Percentiles rank a stretch among this genome's conserved stretches.
These are phyloP conservation scores for Penicillium sp. DNA, from an alignment of 2,329 filamentous ascomycete genomes.

Conservation along the genomic window DNA sequence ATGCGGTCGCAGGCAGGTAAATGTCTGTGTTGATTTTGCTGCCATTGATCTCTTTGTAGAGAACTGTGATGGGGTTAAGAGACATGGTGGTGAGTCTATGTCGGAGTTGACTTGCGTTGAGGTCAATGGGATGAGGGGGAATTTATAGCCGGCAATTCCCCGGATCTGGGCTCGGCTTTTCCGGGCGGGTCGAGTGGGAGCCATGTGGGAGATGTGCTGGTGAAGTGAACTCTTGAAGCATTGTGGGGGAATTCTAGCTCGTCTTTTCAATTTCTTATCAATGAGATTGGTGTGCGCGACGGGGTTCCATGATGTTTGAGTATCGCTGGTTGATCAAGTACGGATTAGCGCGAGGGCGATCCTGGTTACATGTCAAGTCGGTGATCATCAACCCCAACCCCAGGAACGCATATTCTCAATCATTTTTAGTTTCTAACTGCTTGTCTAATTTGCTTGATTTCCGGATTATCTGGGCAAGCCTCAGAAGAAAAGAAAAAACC, in stretches of 20 bases:
- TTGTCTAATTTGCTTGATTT: too few relatives aligned
- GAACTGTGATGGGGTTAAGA: slow-evolving; percentile 17
- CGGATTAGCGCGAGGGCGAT: too few relatives aligned
- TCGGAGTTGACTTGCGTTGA: background rate
- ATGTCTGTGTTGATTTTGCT: slow-evolving; percentile 28
- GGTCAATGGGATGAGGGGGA: background rate
- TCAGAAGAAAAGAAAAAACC: too few relatives aligned
- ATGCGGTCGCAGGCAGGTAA: slow-evolving; percentile 21
- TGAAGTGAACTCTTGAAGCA: background rate
- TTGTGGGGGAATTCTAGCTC: background rate
- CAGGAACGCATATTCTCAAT: too few relatives aligned
- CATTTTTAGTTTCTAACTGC: too few relatives aligned
- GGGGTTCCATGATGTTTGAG: too few relatives aligned
- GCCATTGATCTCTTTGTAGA: slow-evolving; percentile 23
- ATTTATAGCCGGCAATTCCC: slow-evolving; percentile 4
- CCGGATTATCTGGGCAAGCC: too few relatives aligned
- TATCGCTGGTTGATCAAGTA: too few relatives aligned
- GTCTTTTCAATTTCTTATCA: background rate
- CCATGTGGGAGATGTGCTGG: background rate
- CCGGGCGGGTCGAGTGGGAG: slow-evolving; percentile 4
- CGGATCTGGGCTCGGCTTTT: slow-evolving; percentile 11
- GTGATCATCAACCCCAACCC: too few relatives aligned
- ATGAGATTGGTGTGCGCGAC: too few relatives aligned
- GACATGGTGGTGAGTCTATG: slow-evolving; percentile 3
- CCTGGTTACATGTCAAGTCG: too few relatives aligned